Base-by-base conservation (phyloP, 169 alveolate genomes). In the Babesia ovata region DNA sequence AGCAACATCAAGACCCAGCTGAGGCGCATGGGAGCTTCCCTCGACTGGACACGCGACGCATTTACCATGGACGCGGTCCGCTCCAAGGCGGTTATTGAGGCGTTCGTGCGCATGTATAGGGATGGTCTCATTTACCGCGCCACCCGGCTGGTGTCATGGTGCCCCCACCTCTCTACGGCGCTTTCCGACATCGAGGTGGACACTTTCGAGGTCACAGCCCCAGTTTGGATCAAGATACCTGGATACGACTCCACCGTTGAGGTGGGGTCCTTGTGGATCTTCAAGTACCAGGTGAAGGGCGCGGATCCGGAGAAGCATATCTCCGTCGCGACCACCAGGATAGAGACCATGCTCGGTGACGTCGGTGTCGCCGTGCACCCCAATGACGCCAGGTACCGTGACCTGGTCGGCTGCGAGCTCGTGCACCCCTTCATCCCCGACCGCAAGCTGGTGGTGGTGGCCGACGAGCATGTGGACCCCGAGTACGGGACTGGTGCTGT, bases 281-380 rank as follows among this genome's bases (percentile, higher is more conserved):
- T 98, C 91, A 93, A 78, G 74, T 95, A 97, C 65, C 94, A 95
- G 74, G 93, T 93, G 75, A 67, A 67, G 54, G 85, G 95, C 48
- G 96, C 93, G 57, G 98, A 92, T 56, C 92, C 95, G 17, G 92
- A 88, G 53, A 88, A 92, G 63, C 70, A 86, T 73, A 78, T 86
- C n/a, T 94, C 92, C 42, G 95, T 93, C 22, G 95, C 96, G 50
- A 98, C 99, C 19, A 97, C 99, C n/a, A 96, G 99, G 72, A 88
- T 98, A 28, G 99, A 98, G 92, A 98, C 99, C 42, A 98, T 98
- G 99, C 94, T 98, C 26, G 99, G 99, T 52, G 99, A 98, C 91
- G 97, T 96, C 9, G 99, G 99, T 0, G 99, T 98, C n/a, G 99
- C 99, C 3, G 99, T 98, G 14, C 97, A 97, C 79, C 99, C 99